Conservation (phyloP, 179 eudicot genomes). For the Heliamphora pulchella region DNA sequence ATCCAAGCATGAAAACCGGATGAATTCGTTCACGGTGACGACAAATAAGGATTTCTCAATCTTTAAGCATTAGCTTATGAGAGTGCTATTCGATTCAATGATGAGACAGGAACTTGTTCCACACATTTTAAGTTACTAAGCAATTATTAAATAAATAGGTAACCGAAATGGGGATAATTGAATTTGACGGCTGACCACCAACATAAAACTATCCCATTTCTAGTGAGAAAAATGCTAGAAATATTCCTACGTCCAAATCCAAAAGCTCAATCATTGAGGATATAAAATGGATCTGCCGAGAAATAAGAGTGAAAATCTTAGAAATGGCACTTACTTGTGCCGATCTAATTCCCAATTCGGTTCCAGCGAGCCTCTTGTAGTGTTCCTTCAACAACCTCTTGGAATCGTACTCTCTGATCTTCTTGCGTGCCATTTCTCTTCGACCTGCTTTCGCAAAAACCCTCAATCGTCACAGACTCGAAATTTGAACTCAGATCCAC, state of each 20-base stretch:
- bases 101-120: background rate
- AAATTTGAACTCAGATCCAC: background rate
- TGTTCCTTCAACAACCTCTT: conserved; percentile 71
- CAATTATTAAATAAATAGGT: background rate
- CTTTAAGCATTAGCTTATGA: background rate
- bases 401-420: conserved; percentile 76
- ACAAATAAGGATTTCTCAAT: too few species aligned
- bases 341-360: conserved; percentile 45
- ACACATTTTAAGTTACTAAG: background rate
- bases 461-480: background rate
- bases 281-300: background rate
- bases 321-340: conserved; percentile 37
- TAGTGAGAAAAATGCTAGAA: background rate
- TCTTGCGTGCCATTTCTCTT: conserved; percentile 60
- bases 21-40: background rate
- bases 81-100: background rate
- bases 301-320: background rate
- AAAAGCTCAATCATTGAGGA: background rate
- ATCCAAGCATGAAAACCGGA: background rate
- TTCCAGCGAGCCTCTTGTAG: conserved; percentile 51
- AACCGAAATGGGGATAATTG: background rate
- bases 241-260: background rate
- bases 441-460: conserved; percentile 18
- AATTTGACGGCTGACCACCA: background rate
- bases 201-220: background rate